Evolutionary conservation across 1,139 yeast genomes (phyloP), one percentile per base, ranked within the genome.

Genomic region (Eremothecium gossypii): DNA sequence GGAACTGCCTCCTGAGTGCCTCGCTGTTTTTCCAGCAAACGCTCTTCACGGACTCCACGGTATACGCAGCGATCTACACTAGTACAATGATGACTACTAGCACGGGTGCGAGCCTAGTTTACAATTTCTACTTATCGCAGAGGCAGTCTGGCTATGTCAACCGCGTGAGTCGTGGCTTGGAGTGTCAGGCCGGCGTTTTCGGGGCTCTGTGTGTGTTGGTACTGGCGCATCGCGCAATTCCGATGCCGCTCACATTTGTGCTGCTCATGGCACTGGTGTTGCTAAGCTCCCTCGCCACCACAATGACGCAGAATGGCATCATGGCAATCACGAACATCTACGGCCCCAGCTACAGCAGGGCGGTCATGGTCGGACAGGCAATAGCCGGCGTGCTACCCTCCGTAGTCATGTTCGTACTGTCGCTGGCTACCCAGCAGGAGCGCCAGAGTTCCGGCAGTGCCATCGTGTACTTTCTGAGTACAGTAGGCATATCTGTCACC

Each of bases 281-380:
- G 10, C 47, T 72, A 2, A 77, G 85, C 36, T 71, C 91, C 1
- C 49, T 77, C 45, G 84, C 85, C 8, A 77, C 87, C 0, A 77
- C 85, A 42, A 63, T 77, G 51, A 80, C 93, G 1, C 98, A 91
- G 57, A 91, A 86, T 55, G 97, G 97, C 7, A 73, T 85, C 12
- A 78, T 87, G 79, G 95, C 97, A 2, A 71, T 85, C 28, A 93
- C 84, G 2, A 84, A 83, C 54, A 80, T 83, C 3, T 70, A 79
- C 59, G 93, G 94, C 2, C 39, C 59, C 2, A 76, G 86, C 3
- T 85, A 79, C 57, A 85, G 89, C 11, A 94, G 89, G 55, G 94
- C 84, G 0, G 83, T 83, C 3, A 84, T 91, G 83, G 87, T 87
- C 5, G 98, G 98, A 1, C 96, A 91, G 61, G 96, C 95, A 0